A percentile compares a stretch with the other conserved stretches of the same genome.
These are phyloP conservation scores for Phytophthora palmivora DNA, from an alignment of 352 stramenopile genomes.

Conservation along the genomic window DNA sequence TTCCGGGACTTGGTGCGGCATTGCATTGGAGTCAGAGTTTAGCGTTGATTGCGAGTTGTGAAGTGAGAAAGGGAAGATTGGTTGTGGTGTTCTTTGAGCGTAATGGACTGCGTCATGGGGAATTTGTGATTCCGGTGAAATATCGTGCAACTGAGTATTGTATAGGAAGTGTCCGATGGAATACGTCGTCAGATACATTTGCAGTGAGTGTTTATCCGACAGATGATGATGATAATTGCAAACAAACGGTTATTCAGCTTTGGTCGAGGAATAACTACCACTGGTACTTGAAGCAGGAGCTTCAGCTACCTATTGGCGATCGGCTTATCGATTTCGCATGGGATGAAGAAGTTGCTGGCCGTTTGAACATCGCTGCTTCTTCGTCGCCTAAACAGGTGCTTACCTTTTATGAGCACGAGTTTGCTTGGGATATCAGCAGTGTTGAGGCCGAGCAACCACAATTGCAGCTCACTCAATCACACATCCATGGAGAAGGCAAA, in stretches of 20 bases:
- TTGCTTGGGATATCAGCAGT: slow-evolving; percentile 53
- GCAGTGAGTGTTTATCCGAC: slow-evolving; percentile 50
- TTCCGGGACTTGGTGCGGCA: slow-evolving; percentile 45
- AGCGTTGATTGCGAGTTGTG: slow-evolving; percentile 70
- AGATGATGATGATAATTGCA: neutral
- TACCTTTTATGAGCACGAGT: slow-evolving; percentile 56
- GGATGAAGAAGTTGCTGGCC: slow-evolving; percentile 67
- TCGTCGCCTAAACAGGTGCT: slow-evolving; percentile 14
- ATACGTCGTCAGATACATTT: slow-evolving; percentile 71
- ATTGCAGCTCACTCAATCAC: slow-evolving; percentile 1
- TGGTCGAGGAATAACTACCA: slow-evolving; percentile 87
- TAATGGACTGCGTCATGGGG: slow-evolving; percentile 82
- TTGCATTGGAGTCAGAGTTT: slow-evolving; percentile 84
- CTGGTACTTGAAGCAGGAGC: slow-evolving; percentile 87
- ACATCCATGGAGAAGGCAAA: neutral
- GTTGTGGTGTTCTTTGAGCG: slow-evolving; percentile 87
- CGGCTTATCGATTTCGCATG: slow-evolving; percentile 50
- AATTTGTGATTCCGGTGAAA: slow-evolving; percentile 65
- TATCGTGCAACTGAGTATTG: slow-evolving; percentile 37
- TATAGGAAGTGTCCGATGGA: slow-evolving; percentile 61
- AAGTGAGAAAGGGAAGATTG: slow-evolving; percentile 61
- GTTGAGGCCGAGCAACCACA: slow-evolving; percentile 23
- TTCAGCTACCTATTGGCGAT: slow-evolving; percentile 24
- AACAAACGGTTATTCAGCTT: slow-evolving; percentile 56
- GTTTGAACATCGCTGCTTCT: slow-evolving; percentile 48